Evolutionary conservation across 2,329 filamentous ascomycete species (phyloP).

Genomic region (Fusarium citri): DNA sequence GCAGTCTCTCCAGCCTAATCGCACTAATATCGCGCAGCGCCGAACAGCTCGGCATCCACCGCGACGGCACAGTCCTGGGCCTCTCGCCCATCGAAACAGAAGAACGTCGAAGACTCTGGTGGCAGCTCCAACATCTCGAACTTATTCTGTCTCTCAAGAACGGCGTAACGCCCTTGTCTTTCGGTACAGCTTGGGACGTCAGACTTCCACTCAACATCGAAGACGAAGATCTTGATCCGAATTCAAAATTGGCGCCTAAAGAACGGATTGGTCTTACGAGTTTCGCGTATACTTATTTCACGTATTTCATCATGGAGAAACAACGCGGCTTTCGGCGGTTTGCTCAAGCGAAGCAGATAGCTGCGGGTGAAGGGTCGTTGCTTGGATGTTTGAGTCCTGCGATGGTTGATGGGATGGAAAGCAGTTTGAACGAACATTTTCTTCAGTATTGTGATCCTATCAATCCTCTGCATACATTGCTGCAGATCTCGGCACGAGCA

Average conservation of each 20-base stretch:
- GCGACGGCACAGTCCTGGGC: conserved; percentile 14
- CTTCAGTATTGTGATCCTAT: conserved; percentile 27
- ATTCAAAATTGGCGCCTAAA: background rate
- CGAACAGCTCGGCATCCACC: conserved; percentile 25
- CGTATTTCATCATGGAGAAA: background rate
- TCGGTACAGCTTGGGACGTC: conserved; percentile 15
- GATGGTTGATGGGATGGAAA: conserved; percentile 1
- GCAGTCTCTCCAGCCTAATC: conserved; percentile 13
- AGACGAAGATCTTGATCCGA: conserved; percentile 12
- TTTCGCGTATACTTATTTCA: conserved; percentile 3
- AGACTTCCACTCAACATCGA: conserved; percentile 27
- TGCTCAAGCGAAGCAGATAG: background rate
- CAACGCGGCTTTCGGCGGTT: background rate
- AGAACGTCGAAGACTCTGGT: conserved; percentile 24
- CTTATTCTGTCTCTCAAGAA: background rate
- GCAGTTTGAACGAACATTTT: conserved; percentile 13
- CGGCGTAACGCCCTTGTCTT: conserved; percentile 9
- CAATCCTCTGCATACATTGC: background rate
- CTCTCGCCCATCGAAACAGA: conserved; percentile 16
- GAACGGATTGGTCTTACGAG: background rate
- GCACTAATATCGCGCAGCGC: conserved; percentile 9
- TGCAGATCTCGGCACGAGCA: conserved; percentile 19
- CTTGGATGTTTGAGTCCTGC: background rate
- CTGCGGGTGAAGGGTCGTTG: background rate
- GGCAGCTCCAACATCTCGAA: conserved; percentile 24